Evolutionary conservation across 495 filamentous ascomycete genomes (phyloP), one percentile per base, ranked within the genome.

Genomic region (Penicillium cosmopolitanum): DNA sequence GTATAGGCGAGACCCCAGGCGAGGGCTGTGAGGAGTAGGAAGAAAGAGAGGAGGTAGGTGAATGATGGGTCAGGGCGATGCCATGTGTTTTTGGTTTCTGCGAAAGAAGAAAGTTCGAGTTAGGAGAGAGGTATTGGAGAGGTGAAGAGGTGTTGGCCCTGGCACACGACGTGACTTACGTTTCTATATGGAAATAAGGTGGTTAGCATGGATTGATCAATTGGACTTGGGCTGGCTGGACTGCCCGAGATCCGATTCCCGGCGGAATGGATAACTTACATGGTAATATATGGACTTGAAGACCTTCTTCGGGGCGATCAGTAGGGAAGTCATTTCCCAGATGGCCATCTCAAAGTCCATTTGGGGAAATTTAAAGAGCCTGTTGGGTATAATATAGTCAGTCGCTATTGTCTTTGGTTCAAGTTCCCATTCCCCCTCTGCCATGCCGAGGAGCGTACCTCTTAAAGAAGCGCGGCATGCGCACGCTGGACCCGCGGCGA

Each of bases 21-120:
- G 25, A 91, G 73, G 48, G 87, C 85, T 53, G 88, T 89, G 65
- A 91, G 81, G 58, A 89, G 80, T 12, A 89, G 80, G 79, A 91
- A 90, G 74, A 88, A 85, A 50, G 87, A 86, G 51, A 90, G 83
- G 53, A 91, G 87, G 69, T 91, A 90, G 57, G 89, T 87, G 74
- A 91, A 90, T 34, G 88, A 89, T 15, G 88, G 88, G 65, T 91
- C 88, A 51, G 88, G 84, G 51, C 87, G 85, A 66, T 90, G 88
- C 84, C 86, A 90, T 66, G 88, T 88, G 68, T 90, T 90, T 73
- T 89, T 89, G 3, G 87, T 90, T 82, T 89, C 87, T 90, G 61
- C 47, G 6, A 21, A 21, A 21, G 19, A 21, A 23, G 23, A 23
- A 23, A 31, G 28, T 31, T 31, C 28, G 28, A 31, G 8, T 31